Base-by-base conservation (phyloP, 78 protist genomes). In the Dictyostelium intermedium region DNA sequence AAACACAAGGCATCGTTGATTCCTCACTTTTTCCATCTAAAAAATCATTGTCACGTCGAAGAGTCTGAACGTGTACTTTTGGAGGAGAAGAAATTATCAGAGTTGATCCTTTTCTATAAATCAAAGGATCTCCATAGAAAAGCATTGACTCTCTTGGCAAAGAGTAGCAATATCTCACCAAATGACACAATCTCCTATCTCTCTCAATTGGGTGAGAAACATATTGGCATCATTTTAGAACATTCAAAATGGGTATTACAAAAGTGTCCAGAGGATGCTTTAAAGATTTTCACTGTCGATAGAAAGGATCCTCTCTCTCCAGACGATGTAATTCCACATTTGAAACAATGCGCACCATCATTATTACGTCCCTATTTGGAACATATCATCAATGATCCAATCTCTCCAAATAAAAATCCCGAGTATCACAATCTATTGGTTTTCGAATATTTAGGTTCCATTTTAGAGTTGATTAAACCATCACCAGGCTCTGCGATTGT, bases 351-450 rank as follows among this genome's bases (percentile, higher is more conserved):
- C 61, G 93, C 89, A 69, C 95, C 82, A n/a, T 16, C 43, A 13
- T n/a, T 45, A 0, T 50, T 95, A 30, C 32, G 85, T 47, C 91
- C 89, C 13, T 95, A 87, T 83, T 27, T 95, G 6, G 97, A 95
- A 43, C 85, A 70, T 84, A 86, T 85, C 32, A 80, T 85, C 1
- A 80, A 85, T 41, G 84, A 77, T 37, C 91, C 91, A 30, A 53
- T 82, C 10, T 11, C 35, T 0, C 94, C 85, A 34, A 95, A 91
- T 32, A 95, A 60, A 20, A 81, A 69, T 34, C 95, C 97, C 9
- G 94, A 91, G n/a, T 83, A 78, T 63, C 97, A 95, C 50, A 95
- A 95, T 53, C 92, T 77, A 13, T 45, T 95, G n/a, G 76, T 91
- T 14, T 70, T 73, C 14, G 92, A 95, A 30, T 95, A 95, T 83